Evolutionary conservation across 2,329 filamentous ascomycete species (phyloP).

Genomic region (Fusarium goolgardi): DNA sequence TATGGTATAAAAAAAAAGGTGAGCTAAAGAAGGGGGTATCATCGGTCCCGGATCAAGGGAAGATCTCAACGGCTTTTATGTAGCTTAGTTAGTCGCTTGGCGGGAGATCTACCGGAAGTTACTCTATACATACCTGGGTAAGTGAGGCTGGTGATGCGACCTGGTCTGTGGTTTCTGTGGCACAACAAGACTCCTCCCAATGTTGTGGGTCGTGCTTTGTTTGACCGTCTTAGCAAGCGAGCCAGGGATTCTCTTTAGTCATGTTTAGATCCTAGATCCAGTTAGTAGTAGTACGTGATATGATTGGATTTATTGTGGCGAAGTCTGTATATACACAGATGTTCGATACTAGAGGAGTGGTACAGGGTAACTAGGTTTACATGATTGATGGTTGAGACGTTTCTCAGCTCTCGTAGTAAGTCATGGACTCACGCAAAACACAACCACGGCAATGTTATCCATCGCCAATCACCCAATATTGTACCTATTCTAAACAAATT

Average conservation of each 20-base stretch:
- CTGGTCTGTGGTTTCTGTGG: slow-evolving; percentile 12
- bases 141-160: slow-evolving; percentile 25
- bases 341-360: not conserved
- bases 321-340: not conserved
- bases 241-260: not conserved
- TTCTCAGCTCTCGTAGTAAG: not conserved
- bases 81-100: slow-evolving; percentile 4
- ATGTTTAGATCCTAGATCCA: not conserved
- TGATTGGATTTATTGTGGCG: not conserved
- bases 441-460: not conserved
- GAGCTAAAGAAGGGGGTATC: not conserved
- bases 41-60: slow-evolving; percentile 10
- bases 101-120: slow-evolving; percentile 18
- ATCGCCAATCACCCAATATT: not conserved
- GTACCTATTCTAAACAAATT: not conserved
- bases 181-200: slow-evolving; percentile 4
- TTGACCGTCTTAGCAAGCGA: slow-evolving; percentile 16
- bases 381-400: accelerated
- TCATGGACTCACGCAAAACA: not conserved
- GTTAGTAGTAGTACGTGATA: not conserved
- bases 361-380: slow-evolving; percentile 2
- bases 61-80: slow-evolving; percentile 25
- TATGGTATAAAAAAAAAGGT: not conserved
- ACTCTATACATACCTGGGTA: not conserved
- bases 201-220: slow-evolving; percentile 23